Conservation (phyloP, 2,329 filamentous ascomycete genomes). For the Botrytis paeoniae region DNA sequence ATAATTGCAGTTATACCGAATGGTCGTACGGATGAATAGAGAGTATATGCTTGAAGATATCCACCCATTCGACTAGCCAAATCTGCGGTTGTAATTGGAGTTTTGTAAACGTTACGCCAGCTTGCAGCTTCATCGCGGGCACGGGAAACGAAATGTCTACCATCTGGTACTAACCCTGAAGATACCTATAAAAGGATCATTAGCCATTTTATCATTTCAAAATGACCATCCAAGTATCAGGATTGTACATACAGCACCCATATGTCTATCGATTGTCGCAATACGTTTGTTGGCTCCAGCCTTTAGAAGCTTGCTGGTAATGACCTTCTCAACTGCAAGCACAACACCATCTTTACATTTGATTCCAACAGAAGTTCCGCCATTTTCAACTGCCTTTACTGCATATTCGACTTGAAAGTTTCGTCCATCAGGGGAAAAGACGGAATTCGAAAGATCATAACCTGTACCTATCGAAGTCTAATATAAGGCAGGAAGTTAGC, state of each 20-base stretch:
- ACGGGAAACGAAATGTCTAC: slow-evolving; percentile 89
- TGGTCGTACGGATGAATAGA: slow-evolving; percentile 93
- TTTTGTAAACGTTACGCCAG: slow-evolving; percentile 94
- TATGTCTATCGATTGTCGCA: slow-evolving; percentile 87
- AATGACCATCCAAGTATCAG: not conserved
- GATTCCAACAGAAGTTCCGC: slow-evolving; percentile 93
- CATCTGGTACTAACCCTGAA: slow-evolving; percentile 91
- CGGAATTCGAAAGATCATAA: slow-evolving; percentile 98
- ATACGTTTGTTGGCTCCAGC: slow-evolving; percentile 96
- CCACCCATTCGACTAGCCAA: slow-evolving; percentile 91
- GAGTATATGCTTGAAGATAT: slow-evolving; percentile 95
- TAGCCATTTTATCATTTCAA: slow-evolving; percentile 21
- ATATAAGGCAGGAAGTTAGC: slow-evolving; percentile 26
- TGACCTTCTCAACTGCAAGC: slow-evolving; percentile 92
- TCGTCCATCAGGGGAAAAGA: slow-evolving; percentile 97
- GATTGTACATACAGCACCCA: slow-evolving; percentile 73
- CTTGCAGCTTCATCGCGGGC: slow-evolving; percentile 88
- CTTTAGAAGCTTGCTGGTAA: slow-evolving; percentile 93
- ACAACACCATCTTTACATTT: slow-evolving; percentile 96
- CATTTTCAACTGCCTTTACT: slow-evolving; percentile 97
- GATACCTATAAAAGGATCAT: slow-evolving; percentile 64
- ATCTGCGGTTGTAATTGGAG: slow-evolving; percentile 82
- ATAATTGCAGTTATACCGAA: slow-evolving; percentile 96
- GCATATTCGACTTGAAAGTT: slow-evolving; percentile 99
- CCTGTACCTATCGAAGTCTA: slow-evolving; percentile 99